phyloP scores from a whole-genome alignment of 768 basidiomycete genomes.

The Kwoniella newhampshirensis region DNA sequence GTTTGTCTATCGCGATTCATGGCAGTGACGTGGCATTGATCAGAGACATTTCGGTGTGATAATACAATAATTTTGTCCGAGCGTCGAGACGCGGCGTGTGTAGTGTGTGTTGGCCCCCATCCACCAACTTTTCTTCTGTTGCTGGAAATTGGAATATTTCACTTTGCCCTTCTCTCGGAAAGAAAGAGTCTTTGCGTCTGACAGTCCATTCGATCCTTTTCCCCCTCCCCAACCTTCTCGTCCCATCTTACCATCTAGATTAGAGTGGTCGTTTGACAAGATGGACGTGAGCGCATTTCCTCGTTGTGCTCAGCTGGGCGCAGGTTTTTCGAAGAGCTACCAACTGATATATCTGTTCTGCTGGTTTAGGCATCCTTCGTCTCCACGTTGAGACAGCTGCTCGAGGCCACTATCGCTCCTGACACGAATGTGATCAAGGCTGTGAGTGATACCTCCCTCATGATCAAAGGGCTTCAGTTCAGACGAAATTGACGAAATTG shows the following conservation, averaged over 20 bases:
- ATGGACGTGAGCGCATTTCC: constrained; percentile 33
- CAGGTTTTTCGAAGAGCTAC: too few species aligned
- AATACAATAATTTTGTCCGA: too few species aligned
- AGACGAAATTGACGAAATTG: constrained; percentile 12
- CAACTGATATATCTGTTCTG: not conserved
- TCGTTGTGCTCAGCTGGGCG: too few species aligned
- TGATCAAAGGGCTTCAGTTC: constrained; percentile 22
- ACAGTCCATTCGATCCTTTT: not conserved
- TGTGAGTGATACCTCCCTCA: constrained; percentile 60
- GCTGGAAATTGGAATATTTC: too few species aligned
- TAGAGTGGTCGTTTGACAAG: constrained; percentile 6
- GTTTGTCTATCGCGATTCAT: too few species aligned
- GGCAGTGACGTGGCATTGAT: too few species aligned
- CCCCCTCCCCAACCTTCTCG: not conserved
- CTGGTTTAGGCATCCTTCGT: constrained; percentile 59
- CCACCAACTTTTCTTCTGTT: too few species aligned
- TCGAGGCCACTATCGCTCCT: constrained; percentile 79
- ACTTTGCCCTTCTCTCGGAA: too few species aligned
- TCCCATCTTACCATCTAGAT: not conserved
- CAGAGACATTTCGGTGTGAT: too few species aligned
- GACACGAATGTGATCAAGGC: constrained; percentile 87
- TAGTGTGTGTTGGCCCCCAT: too few species aligned
- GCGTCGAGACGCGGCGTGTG: too few species aligned
- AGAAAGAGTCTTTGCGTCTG: too few species aligned
- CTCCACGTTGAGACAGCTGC: constrained; percentile 77